phyloP scores from a whole-genome alignment of 805 yeast species.

The Diddensiella caesifluorescens region DNA sequence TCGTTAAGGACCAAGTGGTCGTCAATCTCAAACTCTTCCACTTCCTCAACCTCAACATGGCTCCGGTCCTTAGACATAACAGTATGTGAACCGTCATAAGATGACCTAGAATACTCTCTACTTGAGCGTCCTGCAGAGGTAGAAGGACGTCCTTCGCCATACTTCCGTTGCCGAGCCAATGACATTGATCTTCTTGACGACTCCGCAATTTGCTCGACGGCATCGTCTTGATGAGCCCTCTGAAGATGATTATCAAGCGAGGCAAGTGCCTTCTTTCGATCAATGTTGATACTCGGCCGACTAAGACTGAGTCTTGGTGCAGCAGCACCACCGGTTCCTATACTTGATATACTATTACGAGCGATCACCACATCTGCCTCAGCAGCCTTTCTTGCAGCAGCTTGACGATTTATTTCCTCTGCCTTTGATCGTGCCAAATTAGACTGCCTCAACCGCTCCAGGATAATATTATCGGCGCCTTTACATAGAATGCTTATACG shows the following conservation, averaged over 20 bases:
- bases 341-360: constrained; percentile 47
- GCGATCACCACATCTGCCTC: constrained; percentile 66
- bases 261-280: constrained; percentile 25
- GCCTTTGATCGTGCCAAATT: constrained; percentile 60
- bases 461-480: constrained; percentile 90
- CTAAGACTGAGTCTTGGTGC: constrained; percentile 17
- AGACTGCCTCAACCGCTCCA: constrained; percentile 61
- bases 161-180: constrained; percentile 23
- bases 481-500: constrained; percentile 76
- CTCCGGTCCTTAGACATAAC: constrained; percentile 4
- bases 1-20: constrained; percentile 64
- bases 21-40: constrained; percentile 28
- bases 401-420: constrained; percentile 51
- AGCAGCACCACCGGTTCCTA: constrained; percentile 28
- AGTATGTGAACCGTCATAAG: constrained; percentile 2
- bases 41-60: constrained; percentile 4
- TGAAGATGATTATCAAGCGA: constrained; percentile 26
- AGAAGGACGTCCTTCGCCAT: constrained; percentile 18
- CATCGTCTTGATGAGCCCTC: constrained; percentile 25
- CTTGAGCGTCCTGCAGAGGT: constrained; percentile 7
- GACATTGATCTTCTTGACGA: constrained; percentile 24
- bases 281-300: constrained; percentile 27
- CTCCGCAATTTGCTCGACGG: constrained; percentile 27
- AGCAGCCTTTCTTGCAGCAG: constrained; percentile 58
- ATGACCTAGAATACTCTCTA: constrained; percentile 2